phyloP scores from a whole-genome alignment of 2,329 filamentous ascomycete species.

The Emydomyces testavorans region DNA sequence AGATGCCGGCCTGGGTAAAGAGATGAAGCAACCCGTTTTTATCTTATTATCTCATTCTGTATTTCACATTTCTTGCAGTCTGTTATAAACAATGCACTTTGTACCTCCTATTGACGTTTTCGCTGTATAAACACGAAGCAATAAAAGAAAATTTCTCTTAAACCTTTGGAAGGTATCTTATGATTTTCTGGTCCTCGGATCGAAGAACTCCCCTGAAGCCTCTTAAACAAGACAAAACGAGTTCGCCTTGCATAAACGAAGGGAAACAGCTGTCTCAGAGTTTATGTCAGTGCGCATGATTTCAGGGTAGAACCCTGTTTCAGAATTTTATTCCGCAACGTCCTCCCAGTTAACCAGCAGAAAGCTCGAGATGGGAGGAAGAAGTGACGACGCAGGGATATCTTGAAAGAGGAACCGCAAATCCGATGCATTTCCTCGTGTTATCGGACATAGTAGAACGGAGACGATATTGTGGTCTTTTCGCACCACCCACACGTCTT shows the following conservation, averaged over 20 bases:
- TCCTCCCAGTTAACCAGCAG: too few relatives aligned
- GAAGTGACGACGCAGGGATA: too few relatives aligned
- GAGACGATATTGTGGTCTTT: too few relatives aligned
- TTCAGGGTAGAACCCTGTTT: neutral
- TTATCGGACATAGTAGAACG: too few relatives aligned
- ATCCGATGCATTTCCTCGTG: too few relatives aligned
- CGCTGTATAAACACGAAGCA: neutral
- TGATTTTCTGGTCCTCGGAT: too few relatives aligned
- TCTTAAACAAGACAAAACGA: neutral
- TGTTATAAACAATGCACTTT: neutral
- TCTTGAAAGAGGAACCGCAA: too few relatives aligned
- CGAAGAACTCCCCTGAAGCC: neutral
- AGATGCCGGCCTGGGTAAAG: constrained; percentile 98
- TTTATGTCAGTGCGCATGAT: neutral
- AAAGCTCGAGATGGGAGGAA: too few relatives aligned
- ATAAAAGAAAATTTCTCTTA: neutral
- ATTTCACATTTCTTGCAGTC: neutral
- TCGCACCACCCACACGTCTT: too few relatives aligned
- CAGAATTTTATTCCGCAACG: neutral
- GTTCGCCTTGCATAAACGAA: neutral
- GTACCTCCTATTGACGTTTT: neutral
- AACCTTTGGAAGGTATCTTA: neutral
- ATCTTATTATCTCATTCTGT: neutral
- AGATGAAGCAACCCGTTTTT: constrained; percentile 34
- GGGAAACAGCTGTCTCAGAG: constrained; percentile 2